These are phyloP conservation scores for Amylocystis lapponica DNA, from an alignment of 768 basidiomycete species.

Conservation along the genomic window DNA sequence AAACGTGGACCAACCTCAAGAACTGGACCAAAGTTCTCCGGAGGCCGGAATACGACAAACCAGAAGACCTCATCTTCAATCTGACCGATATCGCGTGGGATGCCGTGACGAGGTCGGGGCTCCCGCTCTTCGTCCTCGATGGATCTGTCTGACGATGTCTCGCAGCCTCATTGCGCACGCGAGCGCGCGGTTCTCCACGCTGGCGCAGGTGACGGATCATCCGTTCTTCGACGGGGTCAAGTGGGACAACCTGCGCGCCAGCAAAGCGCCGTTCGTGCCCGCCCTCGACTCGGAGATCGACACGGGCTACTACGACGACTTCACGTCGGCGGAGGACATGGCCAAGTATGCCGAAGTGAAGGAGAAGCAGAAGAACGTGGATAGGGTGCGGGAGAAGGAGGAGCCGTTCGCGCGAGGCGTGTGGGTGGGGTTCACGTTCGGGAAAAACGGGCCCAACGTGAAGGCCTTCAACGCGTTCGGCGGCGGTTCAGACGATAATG, in stretches of 20 bases:
- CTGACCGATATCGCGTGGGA: conserved; percentile 92
- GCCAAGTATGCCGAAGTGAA: conserved; percentile 98
- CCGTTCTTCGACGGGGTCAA: conserved; percentile 75
- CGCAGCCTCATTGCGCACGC: conserved; percentile 82
- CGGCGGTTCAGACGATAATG: conserved; percentile 23
- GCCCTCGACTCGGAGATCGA: conserved; percentile 92
- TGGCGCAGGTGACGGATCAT: conserved; percentile 67
- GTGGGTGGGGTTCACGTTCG: conserved; percentile 91
- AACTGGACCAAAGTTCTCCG: conserved; percentile 93
- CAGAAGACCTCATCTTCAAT: conserved; percentile 96
- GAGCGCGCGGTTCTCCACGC: conserved; percentile 68
- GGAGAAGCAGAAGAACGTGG: conserved; percentile 95
- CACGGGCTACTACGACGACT: conserved; percentile 93
- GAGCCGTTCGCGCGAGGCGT: conserved; percentile 67
- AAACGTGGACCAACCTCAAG: conserved; percentile 98
- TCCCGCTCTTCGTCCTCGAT: too few relatives aligned
- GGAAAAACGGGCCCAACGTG: conserved; percentile 69
- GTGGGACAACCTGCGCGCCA: conserved; percentile 76
- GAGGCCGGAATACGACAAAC: conserved; percentile 92
- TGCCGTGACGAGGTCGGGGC: conserved; percentile 74
- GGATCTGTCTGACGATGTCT: conserved; percentile 3
- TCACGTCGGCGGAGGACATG: conserved; percentile 88
- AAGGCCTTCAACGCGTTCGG: conserved; percentile 29
- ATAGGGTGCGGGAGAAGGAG: conserved; percentile 84
- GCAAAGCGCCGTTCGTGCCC: conserved; percentile 87